Evolutionary conservation across 129 eudicot species (phyloP).

Genomic region (Artemisia annua): DNA sequence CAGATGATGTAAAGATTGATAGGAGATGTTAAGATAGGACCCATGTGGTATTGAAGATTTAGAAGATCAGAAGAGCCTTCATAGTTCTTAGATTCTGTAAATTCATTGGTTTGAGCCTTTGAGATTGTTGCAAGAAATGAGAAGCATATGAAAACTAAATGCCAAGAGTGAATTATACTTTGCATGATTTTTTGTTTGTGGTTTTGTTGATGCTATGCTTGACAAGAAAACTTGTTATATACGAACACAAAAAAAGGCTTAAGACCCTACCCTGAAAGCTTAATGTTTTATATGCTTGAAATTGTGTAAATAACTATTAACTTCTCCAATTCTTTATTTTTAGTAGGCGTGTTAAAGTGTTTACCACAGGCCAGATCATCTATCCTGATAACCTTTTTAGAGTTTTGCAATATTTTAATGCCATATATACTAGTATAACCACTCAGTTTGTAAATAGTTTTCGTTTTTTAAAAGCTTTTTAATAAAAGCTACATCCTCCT

Average conservation of each 20-base stretch:
- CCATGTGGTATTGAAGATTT: slow-evolving; percentile 68
- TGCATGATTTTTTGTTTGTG: slow-evolving; percentile 29
- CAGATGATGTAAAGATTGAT: slow-evolving; percentile 63
- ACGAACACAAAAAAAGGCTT: not conserved
- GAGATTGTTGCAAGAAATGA: slow-evolving; percentile 34
- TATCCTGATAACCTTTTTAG: too few relatives aligned
- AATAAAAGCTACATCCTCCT: too few relatives aligned
- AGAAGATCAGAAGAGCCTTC: slow-evolving; percentile 63
- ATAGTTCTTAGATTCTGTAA: slow-evolving; percentile 38
- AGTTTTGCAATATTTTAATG: too few relatives aligned
- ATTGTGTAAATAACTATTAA: not conserved
- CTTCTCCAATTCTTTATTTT: too few relatives aligned
- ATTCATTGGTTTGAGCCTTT: slow-evolving; percentile 32
- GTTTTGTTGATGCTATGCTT: slow-evolving; percentile 1
- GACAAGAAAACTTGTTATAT: slow-evolving; percentile 20
- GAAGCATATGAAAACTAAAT: slow-evolving; percentile 23
- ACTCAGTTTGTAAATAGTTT: too few relatives aligned
- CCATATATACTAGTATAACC: too few relatives aligned
- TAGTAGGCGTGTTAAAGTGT: too few relatives aligned
- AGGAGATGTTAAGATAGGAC: slow-evolving; percentile 57
- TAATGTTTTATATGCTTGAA: not conserved
- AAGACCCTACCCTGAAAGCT: not conserved
- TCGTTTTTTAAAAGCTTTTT: too few relatives aligned
- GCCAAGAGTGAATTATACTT: slow-evolving; percentile 1
- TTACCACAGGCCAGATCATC: too few relatives aligned